A percentile compares a stretch with the other conserved stretches of the same genome.
phyloP scores from a whole-genome alignment of 2,329 filamentous ascomycete genomes.

The Colletotrichum lindemuthianum region DNA sequence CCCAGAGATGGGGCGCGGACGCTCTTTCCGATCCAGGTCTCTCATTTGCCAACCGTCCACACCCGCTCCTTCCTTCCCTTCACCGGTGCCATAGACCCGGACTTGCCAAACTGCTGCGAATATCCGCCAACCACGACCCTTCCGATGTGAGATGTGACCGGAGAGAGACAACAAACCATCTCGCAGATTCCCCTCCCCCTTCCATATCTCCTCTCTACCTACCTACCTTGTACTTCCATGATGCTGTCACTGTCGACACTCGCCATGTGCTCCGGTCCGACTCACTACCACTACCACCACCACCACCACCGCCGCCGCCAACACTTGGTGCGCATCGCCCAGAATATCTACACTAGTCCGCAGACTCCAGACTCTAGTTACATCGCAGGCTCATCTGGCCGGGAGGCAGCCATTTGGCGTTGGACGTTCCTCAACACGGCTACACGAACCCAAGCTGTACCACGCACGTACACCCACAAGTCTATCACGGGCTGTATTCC shows the following conservation, averaged over 20 bases:
- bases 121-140: conserved; percentile 30
- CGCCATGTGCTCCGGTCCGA: too few species aligned
- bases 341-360: too few species aligned
- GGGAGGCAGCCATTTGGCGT: too few species aligned
- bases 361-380: too few species aligned
- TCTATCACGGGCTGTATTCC: conserved; percentile 24
- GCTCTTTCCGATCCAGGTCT: conserved; percentile 24
- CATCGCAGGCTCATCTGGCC: too few species aligned
- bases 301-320: too few species aligned
- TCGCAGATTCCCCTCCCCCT: not conserved
- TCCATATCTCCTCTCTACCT: too few species aligned
- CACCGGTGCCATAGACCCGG: conserved; percentile 35
- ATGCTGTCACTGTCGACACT: too few species aligned
- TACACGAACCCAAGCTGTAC: not conserved
- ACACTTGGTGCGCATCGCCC: too few species aligned
- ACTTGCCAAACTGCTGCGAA: conserved; percentile 33
- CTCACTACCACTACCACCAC: too few species aligned
- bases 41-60: conserved; percentile 26
- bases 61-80: conserved; percentile 23
- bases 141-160: conserved; percentile 32
- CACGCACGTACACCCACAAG: not conserved
- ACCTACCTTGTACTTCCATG: too few species aligned
- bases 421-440: too few species aligned
- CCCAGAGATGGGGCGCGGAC: conserved; percentile 5
- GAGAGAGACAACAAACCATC: conserved; percentile 16